Base-by-base conservation (phyloP, 2,329 filamentous ascomycete genomes). In the Trichoderma guizhouense region DNA sequence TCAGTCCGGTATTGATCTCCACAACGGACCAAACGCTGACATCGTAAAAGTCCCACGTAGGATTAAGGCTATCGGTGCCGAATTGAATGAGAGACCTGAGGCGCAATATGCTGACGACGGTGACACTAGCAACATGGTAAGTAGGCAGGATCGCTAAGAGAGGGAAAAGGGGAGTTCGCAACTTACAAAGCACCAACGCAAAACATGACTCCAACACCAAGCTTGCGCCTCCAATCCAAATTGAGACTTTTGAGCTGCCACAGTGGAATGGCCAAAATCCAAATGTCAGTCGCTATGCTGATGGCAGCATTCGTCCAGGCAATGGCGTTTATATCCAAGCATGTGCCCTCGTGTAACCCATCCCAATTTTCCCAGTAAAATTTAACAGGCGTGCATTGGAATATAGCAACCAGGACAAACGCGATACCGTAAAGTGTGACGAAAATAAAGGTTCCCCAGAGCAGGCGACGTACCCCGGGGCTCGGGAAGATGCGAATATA, bases 301-400 rank as follows among this genome's bases (percentile, higher is more conserved):
- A 87, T 82, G n/a, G 76, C 82, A 0, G 87, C 87, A 39, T 86
- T 85, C 39, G 84, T 81, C 84, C 86, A 89, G 0, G 79, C 83
- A 3, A 88, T 80, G 1, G 79, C 79, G 72, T 86, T 87, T 72
- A 86, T 78, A 70, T 87, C 80, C 26, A 86, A 76, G 73, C 89
- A 90, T 1, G 73, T 78, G 0, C 88, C 88, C 0, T 77, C 5
- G 47, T 84, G 81, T 67, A 83, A 78, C 1, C 82, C 82, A 60
- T 87, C 83, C 86, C 87, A 90, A 18, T 79, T 79, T 0, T 78
- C 80, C 89, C 89, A 91, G 76, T 84, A 86, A 71, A 83, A 85
- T 15, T 77, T 78, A 24, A 90, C 79, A 0, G 88, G 88, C 3
- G 74, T 77, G 76, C 87, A 89, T 73, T 88, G 84, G 47, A 88